Conservation (phyloP, 257 asterid genomes). For the Thymus quinquecostatus region DNA sequence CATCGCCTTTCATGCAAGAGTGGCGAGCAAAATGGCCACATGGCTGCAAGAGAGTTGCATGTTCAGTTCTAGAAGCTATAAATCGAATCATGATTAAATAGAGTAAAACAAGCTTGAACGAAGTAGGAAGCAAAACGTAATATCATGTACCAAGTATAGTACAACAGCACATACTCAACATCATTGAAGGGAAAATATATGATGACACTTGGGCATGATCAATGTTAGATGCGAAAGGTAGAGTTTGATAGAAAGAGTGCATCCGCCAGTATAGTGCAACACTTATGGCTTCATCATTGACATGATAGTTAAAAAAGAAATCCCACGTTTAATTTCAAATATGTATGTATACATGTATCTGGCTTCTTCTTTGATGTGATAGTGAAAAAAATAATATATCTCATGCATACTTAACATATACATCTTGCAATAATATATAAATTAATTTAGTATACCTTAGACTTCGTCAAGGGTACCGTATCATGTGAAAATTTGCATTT, state of each 20-base stretch:
- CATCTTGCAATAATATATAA: slow-evolving; percentile 11
- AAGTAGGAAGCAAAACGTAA: not conserved
- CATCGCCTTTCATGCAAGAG: slow-evolving; percentile 96
- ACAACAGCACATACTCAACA: not conserved
- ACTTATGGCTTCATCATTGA: slow-evolving; percentile 6
- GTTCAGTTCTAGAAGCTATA: slow-evolving; percentile 23
- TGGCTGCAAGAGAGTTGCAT: slow-evolving; percentile 62
- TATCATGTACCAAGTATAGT: not conserved
- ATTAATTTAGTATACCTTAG: slow-evolving; percentile 55
- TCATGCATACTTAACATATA: slow-evolving; percentile 20
- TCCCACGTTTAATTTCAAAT: too few relatives aligned
- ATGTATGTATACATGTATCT: too few relatives aligned
- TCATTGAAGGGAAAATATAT: not conserved
- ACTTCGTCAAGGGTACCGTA: slow-evolving; percentile 81
- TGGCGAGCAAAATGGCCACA: slow-evolving; percentile 85
- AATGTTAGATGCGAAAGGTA: not conserved
- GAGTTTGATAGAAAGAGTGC: not conserved
- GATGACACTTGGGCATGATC: not conserved
- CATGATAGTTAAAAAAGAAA: slow-evolving; percentile 3
- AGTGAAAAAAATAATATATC: not conserved
- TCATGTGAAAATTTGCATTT: slow-evolving; percentile 96
- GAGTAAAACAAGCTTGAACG: not conserved
- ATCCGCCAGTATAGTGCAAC: not conserved
- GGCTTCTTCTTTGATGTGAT: too few relatives aligned
- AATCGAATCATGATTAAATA: not conserved